These are phyloP conservation scores for Aspergillus cavernicola DNA, from an alignment of 495 filamentous ascomycete genomes.

Conservation along the genomic window DNA sequence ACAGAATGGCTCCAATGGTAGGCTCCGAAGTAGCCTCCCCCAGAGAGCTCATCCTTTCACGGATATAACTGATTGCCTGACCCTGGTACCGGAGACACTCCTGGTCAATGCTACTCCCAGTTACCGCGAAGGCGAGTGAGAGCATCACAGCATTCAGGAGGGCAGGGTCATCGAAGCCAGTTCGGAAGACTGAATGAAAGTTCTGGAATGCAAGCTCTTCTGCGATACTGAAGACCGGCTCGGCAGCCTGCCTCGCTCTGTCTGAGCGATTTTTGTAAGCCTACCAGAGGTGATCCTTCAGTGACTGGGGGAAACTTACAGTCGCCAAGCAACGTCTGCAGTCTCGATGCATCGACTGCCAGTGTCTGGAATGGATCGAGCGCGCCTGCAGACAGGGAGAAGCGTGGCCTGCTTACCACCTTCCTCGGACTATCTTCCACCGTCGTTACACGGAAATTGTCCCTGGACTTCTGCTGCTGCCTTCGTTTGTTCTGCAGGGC, in stretches of 20 bases:
- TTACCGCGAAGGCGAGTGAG: conserved; percentile 24
- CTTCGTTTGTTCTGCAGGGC: conserved; percentile 33
- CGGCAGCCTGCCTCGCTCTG: conserved; percentile 13
- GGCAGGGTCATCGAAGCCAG: conserved; percentile 26
- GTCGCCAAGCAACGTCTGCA: conserved; percentile 24
- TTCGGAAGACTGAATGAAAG: conserved; percentile 31
- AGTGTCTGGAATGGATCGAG: conserved; percentile 28
- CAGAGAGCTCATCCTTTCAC: conserved; percentile 19
- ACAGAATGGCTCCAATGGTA: conserved; percentile 37
- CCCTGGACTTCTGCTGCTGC: conserved; percentile 22
- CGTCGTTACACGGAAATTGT: conserved; percentile 24
- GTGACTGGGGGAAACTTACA: conserved; percentile 19
- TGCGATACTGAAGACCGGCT: conserved; percentile 33
- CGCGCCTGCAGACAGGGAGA: neutral
- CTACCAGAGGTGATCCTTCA: neutral
- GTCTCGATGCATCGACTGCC: conserved; percentile 26
- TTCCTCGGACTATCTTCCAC: neutral
- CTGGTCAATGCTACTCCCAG: conserved; percentile 18
- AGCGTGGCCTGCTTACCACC: neutral
- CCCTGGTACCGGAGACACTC: conserved; percentile 32
- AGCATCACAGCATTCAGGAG: conserved; percentile 38
- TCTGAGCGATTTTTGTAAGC: conserved; percentile 4
- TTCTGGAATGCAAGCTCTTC: conserved; percentile 34
- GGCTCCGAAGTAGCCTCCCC: conserved; percentile 27
- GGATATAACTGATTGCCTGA: conserved; percentile 29